Evolutionary conservation across 2,329 filamentous ascomycete genomes (phyloP).

Genomic region (Penicillium sp.): DNA sequence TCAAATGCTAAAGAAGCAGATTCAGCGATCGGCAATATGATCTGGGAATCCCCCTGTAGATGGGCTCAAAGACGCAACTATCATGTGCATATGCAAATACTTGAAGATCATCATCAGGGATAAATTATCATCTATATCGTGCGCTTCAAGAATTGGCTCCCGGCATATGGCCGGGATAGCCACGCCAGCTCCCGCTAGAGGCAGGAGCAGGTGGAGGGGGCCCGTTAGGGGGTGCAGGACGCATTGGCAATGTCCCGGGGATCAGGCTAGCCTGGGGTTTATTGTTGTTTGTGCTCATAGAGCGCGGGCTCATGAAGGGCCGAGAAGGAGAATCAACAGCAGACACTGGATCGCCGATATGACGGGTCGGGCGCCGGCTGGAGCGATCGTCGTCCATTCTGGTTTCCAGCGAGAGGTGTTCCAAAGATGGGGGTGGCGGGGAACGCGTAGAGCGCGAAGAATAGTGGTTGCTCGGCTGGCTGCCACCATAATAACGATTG

Average conservation of each 20-base stretch:
- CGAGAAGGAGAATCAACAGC: slow-evolving; percentile 39
- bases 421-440: slow-evolving; percentile 41
- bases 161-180: slow-evolving; percentile 23
- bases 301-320: slow-evolving; percentile 40
- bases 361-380: slow-evolving; percentile 30
- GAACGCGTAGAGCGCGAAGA: slow-evolving; percentile 29
- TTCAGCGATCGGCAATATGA: background rate
- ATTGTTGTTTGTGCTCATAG: slow-evolving; percentile 38
- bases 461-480: slow-evolving; percentile 22
- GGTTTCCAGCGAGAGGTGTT: slow-evolving; percentile 46
- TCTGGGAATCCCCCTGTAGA: background rate
- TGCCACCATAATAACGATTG: slow-evolving; percentile 20
- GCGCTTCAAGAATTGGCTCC: slow-evolving; percentile 7
- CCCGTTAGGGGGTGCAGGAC: slow-evolving; percentile 60
- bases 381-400: slow-evolving; percentile 32
- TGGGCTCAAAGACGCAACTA: background rate
- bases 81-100: slow-evolving; percentile 12
- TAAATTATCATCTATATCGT: slow-evolving; percentile 1
- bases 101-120: background rate
- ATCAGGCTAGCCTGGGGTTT: slow-evolving; percentile 37
- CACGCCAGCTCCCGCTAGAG: slow-evolving; percentile 27
- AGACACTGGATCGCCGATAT: slow-evolving; percentile 36
- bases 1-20: background rate
- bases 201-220: slow-evolving; percentile 60
- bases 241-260: slow-evolving; percentile 65